These are phyloP conservation scores for Xylariaceae sp. DNA, from an alignment of 2,329 filamentous ascomycete genomes.

Conservation along the genomic window DNA sequence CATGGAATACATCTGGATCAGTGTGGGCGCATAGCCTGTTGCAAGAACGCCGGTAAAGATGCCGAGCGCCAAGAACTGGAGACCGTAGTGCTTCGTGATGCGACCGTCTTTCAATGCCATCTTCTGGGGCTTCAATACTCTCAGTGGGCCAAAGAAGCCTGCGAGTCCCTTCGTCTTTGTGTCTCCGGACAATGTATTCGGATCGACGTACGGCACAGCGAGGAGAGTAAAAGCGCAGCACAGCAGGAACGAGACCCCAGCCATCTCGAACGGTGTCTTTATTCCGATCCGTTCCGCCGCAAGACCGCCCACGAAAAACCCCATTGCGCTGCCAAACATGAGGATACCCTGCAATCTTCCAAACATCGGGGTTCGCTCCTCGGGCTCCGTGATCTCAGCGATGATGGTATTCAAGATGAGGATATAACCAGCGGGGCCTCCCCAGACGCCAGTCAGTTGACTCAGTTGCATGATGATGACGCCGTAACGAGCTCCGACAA, in stretches of 20 bases:
- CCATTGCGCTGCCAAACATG: conserved; percentile 23
- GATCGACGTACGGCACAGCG: conserved; percentile 24
- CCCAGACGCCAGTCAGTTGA: conserved; percentile 65
- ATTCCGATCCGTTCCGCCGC: conserved; percentile 21
- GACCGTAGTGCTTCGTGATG: conserved; percentile 18
- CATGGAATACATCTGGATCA: conserved; percentile 28
- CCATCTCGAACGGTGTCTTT: conserved; percentile 22
- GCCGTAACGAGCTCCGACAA: conserved; percentile 54
- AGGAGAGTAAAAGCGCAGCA: conserved; percentile 18
- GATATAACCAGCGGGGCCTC: conserved; percentile 66
- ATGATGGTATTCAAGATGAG: conserved; percentile 66
- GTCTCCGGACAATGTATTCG: conserved; percentile 14
- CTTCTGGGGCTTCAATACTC: conserved; percentile 19
- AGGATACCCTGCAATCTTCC: conserved; percentile 40
- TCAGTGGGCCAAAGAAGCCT: conserved; percentile 16
- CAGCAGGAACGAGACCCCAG: conserved; percentile 15
- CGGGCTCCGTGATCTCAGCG: conserved; percentile 59
- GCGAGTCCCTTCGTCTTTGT: conserved; percentile 13
- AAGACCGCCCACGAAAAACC: conserved; percentile 21
- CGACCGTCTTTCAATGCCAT: conserved; percentile 19
- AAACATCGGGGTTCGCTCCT: conserved; percentile 59
- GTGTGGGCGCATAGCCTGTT: conserved; percentile 22
- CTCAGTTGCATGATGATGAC: conserved; percentile 65
- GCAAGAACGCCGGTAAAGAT: conserved; percentile 24
- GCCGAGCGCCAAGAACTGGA: conserved; percentile 21